Percentiles rank a stretch among this genome's conserved stretches.
These are phyloP conservation scores for Neotropicomus parvogracilis DNA, from an alignment of 1,284 basidiomycete genomes.

Conservation along the genomic window DNA sequence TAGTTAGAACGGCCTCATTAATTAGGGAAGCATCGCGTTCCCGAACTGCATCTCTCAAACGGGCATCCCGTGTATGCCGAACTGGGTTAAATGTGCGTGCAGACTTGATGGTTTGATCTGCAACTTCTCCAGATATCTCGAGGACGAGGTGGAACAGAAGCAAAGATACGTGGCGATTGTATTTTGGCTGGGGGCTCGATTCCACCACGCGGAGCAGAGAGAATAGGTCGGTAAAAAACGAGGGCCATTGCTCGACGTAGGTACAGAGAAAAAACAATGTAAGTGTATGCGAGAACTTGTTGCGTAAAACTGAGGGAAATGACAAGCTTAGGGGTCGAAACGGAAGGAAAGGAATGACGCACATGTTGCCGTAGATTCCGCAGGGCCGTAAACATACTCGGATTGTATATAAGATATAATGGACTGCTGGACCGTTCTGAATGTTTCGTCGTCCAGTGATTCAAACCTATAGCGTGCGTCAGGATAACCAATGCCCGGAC, in stretches of 20 bases:
- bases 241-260: conserved; percentile 80
- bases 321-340: conserved; percentile 9
- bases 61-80: conserved; percentile 76
- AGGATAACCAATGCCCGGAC: conserved; percentile 1
- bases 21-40: conserved; percentile 85
- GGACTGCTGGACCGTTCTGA: conserved; percentile 65
- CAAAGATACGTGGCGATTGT: conserved; percentile 78
- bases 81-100: conserved; percentile 68
- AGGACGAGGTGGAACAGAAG: conserved; percentile 85
- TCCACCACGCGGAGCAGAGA: conserved; percentile 63
- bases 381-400: conserved; percentile 74
- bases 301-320: conserved; percentile 68
- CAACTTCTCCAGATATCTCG: conserved; percentile 90
- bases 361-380: conserved; percentile 74
- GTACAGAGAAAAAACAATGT: conserved; percentile 92
- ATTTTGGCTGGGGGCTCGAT: conserved; percentile 51
- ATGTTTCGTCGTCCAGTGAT: conserved; percentile 63
- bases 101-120: conserved; percentile 85
- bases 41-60: conserved; percentile 86
- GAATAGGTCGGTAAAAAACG: conserved; percentile 79
- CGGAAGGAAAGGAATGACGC: conserved; percentile 33
- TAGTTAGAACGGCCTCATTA: conserved; percentile 82
- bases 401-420: conserved; percentile 72
- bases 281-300: conserved; percentile 98
- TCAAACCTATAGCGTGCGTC: conserved; percentile 51